Conservation (phyloP, 768 basidiomycete species). For the Sporobolomyces pararoseus region DNA sequence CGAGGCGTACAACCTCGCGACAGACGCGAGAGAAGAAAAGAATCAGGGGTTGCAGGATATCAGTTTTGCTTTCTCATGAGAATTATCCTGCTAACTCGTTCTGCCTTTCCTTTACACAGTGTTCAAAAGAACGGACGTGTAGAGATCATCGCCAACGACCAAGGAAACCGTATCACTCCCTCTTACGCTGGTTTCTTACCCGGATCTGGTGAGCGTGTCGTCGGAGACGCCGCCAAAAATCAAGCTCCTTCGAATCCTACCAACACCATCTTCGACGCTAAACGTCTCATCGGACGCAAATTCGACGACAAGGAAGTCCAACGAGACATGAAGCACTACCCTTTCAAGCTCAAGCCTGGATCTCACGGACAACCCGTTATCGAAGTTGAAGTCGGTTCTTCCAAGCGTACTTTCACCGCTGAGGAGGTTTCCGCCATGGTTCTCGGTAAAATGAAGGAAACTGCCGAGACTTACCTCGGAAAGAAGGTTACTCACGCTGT, state of each 20-base stretch:
- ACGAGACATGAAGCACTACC: slow-evolving; percentile 76
- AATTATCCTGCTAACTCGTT: background rate
- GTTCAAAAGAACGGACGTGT: slow-evolving; percentile 80
- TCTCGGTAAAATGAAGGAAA: slow-evolving; percentile 97
- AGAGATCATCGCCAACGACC: slow-evolving; percentile 93
- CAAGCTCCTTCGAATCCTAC: slow-evolving; percentile 79
- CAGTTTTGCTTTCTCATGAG: background rate
- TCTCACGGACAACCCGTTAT: slow-evolving; percentile 46
- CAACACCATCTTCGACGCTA: slow-evolving; percentile 96
- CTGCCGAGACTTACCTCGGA: slow-evolving; percentile 94
- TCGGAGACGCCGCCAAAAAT: slow-evolving; percentile 96
- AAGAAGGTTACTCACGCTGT: slow-evolving; percentile 95
- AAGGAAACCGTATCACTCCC: slow-evolving; percentile 98
- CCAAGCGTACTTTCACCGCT: slow-evolving; percentile 64
- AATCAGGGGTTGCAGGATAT: background rate
- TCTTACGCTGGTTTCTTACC: slow-evolving; percentile 49
- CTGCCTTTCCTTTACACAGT: slow-evolving; percentile 52
- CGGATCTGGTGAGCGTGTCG: slow-evolving; percentile 50
- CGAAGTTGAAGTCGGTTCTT: slow-evolving; percentile 59
- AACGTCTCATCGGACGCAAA: slow-evolving; percentile 64
- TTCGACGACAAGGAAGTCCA: slow-evolving; percentile 72
- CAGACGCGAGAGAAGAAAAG: too few relatives aligned
- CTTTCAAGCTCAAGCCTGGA: slow-evolving; percentile 45
- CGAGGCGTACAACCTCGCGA: too few relatives aligned
- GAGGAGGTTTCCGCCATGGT: slow-evolving; percentile 81